Evolutionary conservation across 495 filamentous ascomycete species (phyloP), one percentile per base, ranked within the genome.

Genomic region (Aspergillus kassunensis): DNA sequence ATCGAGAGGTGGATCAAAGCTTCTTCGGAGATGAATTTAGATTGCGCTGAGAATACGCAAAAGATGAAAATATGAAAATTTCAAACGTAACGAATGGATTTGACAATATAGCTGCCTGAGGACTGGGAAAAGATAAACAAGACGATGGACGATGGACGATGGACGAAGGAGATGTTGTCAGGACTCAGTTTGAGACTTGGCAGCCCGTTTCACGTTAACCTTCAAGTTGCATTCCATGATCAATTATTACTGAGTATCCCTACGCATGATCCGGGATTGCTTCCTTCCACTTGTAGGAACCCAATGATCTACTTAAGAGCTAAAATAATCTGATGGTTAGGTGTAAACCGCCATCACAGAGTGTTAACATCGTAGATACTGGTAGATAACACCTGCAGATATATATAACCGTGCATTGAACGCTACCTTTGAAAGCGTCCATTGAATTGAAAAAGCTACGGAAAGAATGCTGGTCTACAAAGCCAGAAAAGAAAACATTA

Each of bases 81-180:
- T 27, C 11, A 34, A 8, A 29, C n/a, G 23, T 55, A 84, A 84
- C 76, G 81, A 85, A 68, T 66, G 82, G 65, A 83, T 80, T 69
- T 58, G 77, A 80, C 70, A 83, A 67, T 33, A 66, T 27, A 80
- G 42, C 24, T 36, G 77, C 78, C 78, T 56, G 49, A 37, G 43
- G 16, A 47, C 49, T 48, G 56, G 49, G 41, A 49, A 46, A 45
- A 12, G 48, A 46, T 30, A 41, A 25, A 51, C 8, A 30, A 4
- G 29, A 34, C n/a, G 15, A 18, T 8, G 31, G 24, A 43, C n/a
- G 49, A 47, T n/a, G 12, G 50, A 13, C 31, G 23, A 30, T 21
- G 24, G 25, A 21, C 23, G 10, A 35, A 39, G 16, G 20, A 44
- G 23, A 46, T 40, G 41, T 10, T 21, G 31, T 34, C 23, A 48